Conservation (phyloP, 441 rosid species). For the Raphanus hybrid region DNA sequence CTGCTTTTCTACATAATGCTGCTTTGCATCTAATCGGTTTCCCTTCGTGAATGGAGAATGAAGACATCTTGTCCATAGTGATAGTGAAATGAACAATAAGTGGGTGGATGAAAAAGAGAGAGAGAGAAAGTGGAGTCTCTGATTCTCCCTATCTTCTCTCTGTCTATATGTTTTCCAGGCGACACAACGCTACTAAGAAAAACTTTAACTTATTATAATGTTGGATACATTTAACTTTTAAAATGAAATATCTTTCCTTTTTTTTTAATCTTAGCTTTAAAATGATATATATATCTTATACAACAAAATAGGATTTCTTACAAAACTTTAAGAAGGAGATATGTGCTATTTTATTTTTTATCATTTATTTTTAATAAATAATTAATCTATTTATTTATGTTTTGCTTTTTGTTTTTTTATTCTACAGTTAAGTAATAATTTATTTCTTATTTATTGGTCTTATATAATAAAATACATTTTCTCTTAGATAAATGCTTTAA, state of each 20-base stretch:
- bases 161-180: neutral
- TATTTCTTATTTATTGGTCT: too few relatives aligned
- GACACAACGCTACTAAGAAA: neutral
- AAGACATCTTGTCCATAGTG: slow-evolving; percentile 24
- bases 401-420: too few relatives aligned
- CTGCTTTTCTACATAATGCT: slow-evolving; percentile 64
- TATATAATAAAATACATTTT: too few relatives aligned
- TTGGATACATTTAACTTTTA: neutral
- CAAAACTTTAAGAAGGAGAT: too few relatives aligned
- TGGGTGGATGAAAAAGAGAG: slow-evolving; percentile 9
- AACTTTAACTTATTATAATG: neutral
- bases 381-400: too few relatives aligned
- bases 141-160: slow-evolving; percentile 8
- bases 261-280: neutral
- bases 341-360: too few relatives aligned
- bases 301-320: too few relatives aligned
- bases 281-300: neutral
- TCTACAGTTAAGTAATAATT: too few relatives aligned
- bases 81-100: slow-evolving; percentile 9
- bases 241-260: neutral
- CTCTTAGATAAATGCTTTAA: too few relatives aligned
- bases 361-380: too few relatives aligned
- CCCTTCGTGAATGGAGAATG: slow-evolving; percentile 25
- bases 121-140: neutral
- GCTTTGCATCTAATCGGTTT: slow-evolving; percentile 48